Evolutionary conservation across 2,329 filamentous ascomycete genomes (phyloP).

Genomic region (Aspergillus sp.): DNA sequence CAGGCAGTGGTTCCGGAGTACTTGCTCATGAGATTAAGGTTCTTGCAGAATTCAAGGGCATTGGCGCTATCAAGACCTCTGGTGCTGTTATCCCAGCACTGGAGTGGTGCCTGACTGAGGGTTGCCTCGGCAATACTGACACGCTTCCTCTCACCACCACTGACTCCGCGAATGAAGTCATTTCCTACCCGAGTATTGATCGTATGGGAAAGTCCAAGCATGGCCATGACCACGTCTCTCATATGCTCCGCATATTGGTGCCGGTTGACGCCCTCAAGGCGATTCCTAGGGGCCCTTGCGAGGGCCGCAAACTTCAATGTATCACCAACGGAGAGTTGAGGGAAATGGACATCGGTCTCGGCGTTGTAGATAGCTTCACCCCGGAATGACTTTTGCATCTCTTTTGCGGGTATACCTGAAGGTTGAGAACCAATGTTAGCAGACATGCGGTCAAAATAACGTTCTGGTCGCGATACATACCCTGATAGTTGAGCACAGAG

Average conservation of each 20-base stretch:
- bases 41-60: conserved; percentile 58
- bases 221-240: conserved; percentile 49
- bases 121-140: conserved; percentile 60
- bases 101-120: conserved; percentile 50
- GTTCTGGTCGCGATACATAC: background rate
- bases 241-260: conserved; percentile 46
- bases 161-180: conserved; percentile 62
- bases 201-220: conserved; percentile 54
- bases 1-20: conserved; percentile 50
- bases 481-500: conserved; percentile 28
- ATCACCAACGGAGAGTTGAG: conserved; percentile 73
- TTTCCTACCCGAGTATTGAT: conserved; percentile 51
- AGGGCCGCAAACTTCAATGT: conserved; percentile 78
- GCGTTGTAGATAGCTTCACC: conserved; percentile 86
- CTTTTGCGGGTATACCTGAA: conserved; percentile 34
- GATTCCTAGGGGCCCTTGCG: conserved; percentile 56
- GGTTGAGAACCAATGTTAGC: background rate
- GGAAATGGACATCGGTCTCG: conserved; percentile 82
- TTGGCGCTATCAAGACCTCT: conserved; percentile 57
- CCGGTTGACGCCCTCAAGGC: conserved; percentile 42
- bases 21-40: conserved; percentile 53
- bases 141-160: conserved; percentile 63
- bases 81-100: conserved; percentile 52
- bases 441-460: background rate
- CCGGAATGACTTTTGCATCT: conserved; percentile 68